These are phyloP conservation scores for grape (Vitis vinifera) DNA, from an alignment of 164 flowering plant species.

Conservation along the genomic window ASM3070453v1 NC_081805.1:7051001-7051500, in stretches of 20 bases:
- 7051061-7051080: slow-evolving; percentile 81
- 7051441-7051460: slow-evolving; percentile 68
- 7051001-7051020: slow-evolving; percentile 62
- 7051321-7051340: slow-evolving; percentile 18
- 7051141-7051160: slow-evolving; percentile 76
- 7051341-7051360: slow-evolving; percentile 4
- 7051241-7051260: slow-evolving; percentile 47
- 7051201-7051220: slow-evolving; percentile 67
- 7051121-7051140: slow-evolving; percentile 74
- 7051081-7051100: slow-evolving; percentile 44
- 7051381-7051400: slow-evolving; percentile 25
- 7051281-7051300: slow-evolving; percentile 75
- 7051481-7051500: slow-evolving; percentile 51
- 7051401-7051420: slow-evolving; percentile 59
- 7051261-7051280: slow-evolving; percentile 68
- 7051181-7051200: slow-evolving; percentile 60
- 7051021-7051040: slow-evolving; percentile 77
- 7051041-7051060: slow-evolving; percentile 89
- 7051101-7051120: slow-evolving; percentile 78
- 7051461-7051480: slow-evolving; percentile 66
- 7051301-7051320: slow-evolving; percentile 24
- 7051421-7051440: slow-evolving; percentile 66
- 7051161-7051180: slow-evolving; percentile 51
- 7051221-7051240: slow-evolving; percentile 69
- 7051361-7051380: slow-evolving; percentile 7